These are phyloP conservation scores for Taxillus chinensis DNA, from an alignment of 164 flowering plant genomes.

Conservation along the genomic window DNA sequence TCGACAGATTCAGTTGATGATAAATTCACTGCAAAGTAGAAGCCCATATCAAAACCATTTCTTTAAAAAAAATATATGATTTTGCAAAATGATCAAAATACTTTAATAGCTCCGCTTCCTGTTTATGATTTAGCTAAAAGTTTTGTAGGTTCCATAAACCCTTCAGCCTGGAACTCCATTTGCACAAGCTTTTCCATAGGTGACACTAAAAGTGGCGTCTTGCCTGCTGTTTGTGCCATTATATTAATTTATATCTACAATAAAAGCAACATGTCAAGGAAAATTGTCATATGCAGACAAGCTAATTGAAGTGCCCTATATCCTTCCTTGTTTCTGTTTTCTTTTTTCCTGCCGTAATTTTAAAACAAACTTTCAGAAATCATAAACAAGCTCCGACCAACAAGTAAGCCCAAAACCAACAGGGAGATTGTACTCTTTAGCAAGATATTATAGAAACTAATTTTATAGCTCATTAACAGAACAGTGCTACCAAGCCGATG, in stretches of 20 bases:
- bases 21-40: constrained; percentile 2
- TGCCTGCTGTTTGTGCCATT: constrained; percentile 1
- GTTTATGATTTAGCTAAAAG: neutral
- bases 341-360: neutral
- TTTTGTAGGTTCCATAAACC: neutral
- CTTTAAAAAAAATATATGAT: no score
- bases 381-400: no score
- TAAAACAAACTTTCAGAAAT: neutral
- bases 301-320: neutral
- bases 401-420: no score
- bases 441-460: neutral
- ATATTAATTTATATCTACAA: neutral
- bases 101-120: neutral
- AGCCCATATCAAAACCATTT: constrained; percentile 1
- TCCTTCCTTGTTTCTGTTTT: neutral
- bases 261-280: neutral
- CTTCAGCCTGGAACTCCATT: neutral
- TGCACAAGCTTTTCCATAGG: constrained; percentile 1
- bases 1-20: constrained; percentile 12
- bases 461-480: neutral
- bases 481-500: neutral
- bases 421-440: no score
- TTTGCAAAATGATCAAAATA: neutral
- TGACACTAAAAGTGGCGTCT: neutral
- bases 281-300: neutral